Evolutionary conservation across 192 early-diverging fungal genomes (phyloP), one percentile per base, ranked within the genome.

Genomic region (Coemansia sp.): DNA sequence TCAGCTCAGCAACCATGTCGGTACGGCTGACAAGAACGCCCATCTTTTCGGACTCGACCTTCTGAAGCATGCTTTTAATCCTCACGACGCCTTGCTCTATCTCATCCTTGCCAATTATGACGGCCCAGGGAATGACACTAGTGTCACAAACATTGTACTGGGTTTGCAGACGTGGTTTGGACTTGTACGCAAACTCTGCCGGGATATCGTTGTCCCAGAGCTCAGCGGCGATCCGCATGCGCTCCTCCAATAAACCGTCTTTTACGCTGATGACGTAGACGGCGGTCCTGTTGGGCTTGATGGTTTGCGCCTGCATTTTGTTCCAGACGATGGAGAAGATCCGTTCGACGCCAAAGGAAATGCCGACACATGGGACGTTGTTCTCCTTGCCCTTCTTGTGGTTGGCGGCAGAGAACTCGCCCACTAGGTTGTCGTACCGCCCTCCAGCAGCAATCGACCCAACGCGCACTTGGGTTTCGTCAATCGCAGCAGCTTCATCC

Each of bases 401-500:
- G 44, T 69, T 85, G 14, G 71, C 53, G 38, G 75, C 71, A 53
- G 86, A 87, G 71, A 99, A 97, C 93, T 95, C 98, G 36, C 96
- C 97, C 11, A 99, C 96, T 51, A 99, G 86, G 39, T 95, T 87
- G 68, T 99, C 97, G 87, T 99, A 99, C 39, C 97, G 93, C 7
- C 97, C 97, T 60, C 97, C 97, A 0, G 93, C 94, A 18, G 97
- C 94, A 72, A 99, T 92, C 7, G 96, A 98, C 16, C 97, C 97
- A 20, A 98, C 91, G 43, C 94, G 95, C 26, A 88, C 85, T 39
- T 88, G 89, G 39, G 72, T 87, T 73, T 95, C 94, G 61, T 94
- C 92, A 30, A 85, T 67, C 16, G 35, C 33, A 34, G 69, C 75
- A 26, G 63, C 72, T 4, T 45, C 66, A 5, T 55, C 62, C 45